Base-by-base conservation (phyloP, 2,329 filamentous ascomycete genomes). In the Tympanopsis confertula region DNA sequence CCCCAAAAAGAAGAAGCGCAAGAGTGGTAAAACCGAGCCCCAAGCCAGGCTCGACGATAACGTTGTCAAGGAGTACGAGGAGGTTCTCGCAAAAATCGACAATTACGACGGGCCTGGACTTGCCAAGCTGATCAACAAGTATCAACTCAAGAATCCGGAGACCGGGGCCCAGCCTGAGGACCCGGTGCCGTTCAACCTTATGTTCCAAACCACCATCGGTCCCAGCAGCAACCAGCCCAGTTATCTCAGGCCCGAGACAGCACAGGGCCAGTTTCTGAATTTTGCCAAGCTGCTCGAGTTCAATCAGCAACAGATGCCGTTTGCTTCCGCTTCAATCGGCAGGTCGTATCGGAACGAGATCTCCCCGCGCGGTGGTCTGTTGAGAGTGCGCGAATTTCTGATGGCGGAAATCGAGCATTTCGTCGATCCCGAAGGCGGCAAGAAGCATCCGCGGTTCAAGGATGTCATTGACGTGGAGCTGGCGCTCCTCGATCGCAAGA, bases 361-460 rank as follows among this genome's bases (percentile, higher is more conserved):
- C 50, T 95, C 91, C 0, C 91, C 91, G 7, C 78, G 91, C 39
- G 77, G 85, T 45, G 91, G 91, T 62, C 78, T 98, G 30, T 66
- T 98, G 41, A 83, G 91, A 49, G 91, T 98, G 30, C 85, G 91
- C 50, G 91, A 98, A 60, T 96, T 98, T 65, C 65, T 95, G 50
- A 96, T 98, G 91, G 91, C 89, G 18, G 91, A 98, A 64, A 94
- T 98, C 50, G 91, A 98, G 67, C 91, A 96, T 61, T 98, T 86
- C 55, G 89, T 98, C 47, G 91, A 98, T 53, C 91, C 91, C 10
- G 71, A 91, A 53, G 78, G 86, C 54, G 86, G 87, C 63, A 98
- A 98, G 77, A 93, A 91, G 65, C 91, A 98, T 58, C 64, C 72
- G 38, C 82, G 88, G 39, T 98, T 98, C 62, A 63, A 76, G 33